Conservation (phyloP, 2,329 filamentous ascomycete species). For the Emmonsiellopsis sp. region DNA sequence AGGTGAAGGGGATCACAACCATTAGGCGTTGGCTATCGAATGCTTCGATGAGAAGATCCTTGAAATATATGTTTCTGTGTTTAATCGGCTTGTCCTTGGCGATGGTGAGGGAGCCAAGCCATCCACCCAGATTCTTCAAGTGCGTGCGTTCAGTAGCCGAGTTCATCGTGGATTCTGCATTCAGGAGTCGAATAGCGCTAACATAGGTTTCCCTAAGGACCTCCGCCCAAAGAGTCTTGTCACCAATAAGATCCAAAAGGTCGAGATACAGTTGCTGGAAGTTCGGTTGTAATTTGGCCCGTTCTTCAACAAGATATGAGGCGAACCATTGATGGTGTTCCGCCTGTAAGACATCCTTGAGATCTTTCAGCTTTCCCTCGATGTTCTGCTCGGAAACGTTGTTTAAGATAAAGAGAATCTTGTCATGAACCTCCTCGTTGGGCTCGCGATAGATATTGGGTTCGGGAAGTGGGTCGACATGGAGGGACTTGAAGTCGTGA, state of each 20-base stretch:
- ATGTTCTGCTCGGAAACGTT: slow-evolving; percentile 90
- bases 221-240: slow-evolving; percentile 72
- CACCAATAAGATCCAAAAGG: slow-evolving; percentile 72
- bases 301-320: slow-evolving; percentile 85
- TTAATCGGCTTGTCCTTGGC: slow-evolving; percentile 92
- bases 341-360: slow-evolving; percentile 67
- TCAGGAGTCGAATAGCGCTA: slow-evolving; percentile 77
- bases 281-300: slow-evolving; percentile 94
- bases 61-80: slow-evolving; percentile 94
- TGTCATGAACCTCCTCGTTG: slow-evolving; percentile 75
- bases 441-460: slow-evolving; percentile 69
- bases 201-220: slow-evolving; percentile 89
- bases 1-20: slow-evolving; percentile 93
- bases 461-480: slow-evolving; percentile 59
- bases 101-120: slow-evolving; percentile 88
- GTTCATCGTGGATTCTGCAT: slow-evolving; percentile 77
- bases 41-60: slow-evolving; percentile 85
- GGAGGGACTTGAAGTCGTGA: slow-evolving; percentile 68
- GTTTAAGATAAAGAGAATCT: slow-evolving; percentile 91
- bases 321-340: slow-evolving; percentile 95
- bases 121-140: slow-evolving; percentile 85
- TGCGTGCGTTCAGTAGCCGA: slow-evolving; percentile 77
- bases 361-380: slow-evolving; percentile 70
- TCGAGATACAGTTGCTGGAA: slow-evolving; percentile 91
- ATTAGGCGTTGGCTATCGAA: slow-evolving; percentile 86